Base-by-base conservation (phyloP, 805 yeast genomes). In the Kazachstania africana region DNA sequence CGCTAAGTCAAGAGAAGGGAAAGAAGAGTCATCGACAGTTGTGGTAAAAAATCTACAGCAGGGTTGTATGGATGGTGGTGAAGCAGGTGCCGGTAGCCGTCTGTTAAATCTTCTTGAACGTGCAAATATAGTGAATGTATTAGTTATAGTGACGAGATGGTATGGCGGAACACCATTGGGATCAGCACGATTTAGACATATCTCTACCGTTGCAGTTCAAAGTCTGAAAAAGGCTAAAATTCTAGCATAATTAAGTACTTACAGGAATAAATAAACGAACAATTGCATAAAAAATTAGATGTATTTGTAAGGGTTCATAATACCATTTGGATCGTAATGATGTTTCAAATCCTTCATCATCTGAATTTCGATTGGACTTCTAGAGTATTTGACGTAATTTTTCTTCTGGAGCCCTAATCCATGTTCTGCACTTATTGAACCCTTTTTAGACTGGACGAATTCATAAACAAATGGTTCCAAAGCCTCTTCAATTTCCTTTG, bases 321-420 rank as follows among this genome's bases (percentile, higher is more conserved):
- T 91, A 15, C 77, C 80, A 34, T 83, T 79, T 42, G 96, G 96
- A 63, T 91, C 98, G 50, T 73, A 87, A 43, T 71, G 74, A n/a
- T 64, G 45, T 62, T 88, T 91, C 45, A 91, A 59, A 24, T 74
- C 74, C 53, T 76, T 78, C 69, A 91, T 87, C 62, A 85, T 55
- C 25, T 63, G 52, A 37, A 91, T 71, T 54, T 84, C 87, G 32
- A 63, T 61, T 9, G 68, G 75, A 40, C 72, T 71, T 65, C 87
- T 91, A 32, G 94, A 70, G 62, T 88, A 91, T 8, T 78, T 78
- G 43, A 88, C 69, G 55, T 81, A 91, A 50, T 82, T 80, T 46
- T 79, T 84, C 78, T 91, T 91, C 50, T 88, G 96, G 71, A 91
- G 83, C 0, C 98, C 98, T 36, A 91, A 66, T 12, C 98, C 98